Evolutionary conservation across 2,329 filamentous ascomycete species (phyloP), one percentile per base, ranked within the genome.

Genomic region (Talaromyces funiculosus): DNA sequence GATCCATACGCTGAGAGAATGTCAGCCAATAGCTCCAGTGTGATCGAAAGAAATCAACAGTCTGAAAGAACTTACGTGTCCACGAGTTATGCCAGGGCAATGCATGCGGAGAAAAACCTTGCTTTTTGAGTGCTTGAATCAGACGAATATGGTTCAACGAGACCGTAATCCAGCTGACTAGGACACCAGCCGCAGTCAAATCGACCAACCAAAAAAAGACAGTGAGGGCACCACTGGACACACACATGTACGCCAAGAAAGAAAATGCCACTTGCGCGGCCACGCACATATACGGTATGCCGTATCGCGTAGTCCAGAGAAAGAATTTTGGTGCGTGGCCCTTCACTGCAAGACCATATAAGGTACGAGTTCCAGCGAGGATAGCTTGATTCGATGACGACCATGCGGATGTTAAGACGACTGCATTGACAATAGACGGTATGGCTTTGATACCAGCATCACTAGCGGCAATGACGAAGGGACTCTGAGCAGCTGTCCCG

Each of bases 191-290:
- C 0, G 85, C 80, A 0, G 85, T 87, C 89, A 87, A 31, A 68
- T 72, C 69, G 22, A 71, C 60, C 18, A 73, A 62, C 71, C 71
- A 73, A 38, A 67, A 70, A 65, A 91, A 67, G 75, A 89, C 88
- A 2, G 79, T 78, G 35, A 84, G 80, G 22, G 86, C 86, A 31
- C 80, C 82, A 65, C 81, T 82, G 49, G 83, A 86, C 47, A 86
- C 81, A 71, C 88, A 89, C 70, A 92, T 82, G 77, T 87, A 92
- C 0, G 86, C 85, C 3, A 92, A 80, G 8, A 87, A 78, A 24
- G 86, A 85, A 67, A 90, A 81, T 0, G 74, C 72, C 8, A 72
- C 70, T 1, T 79, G 81, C 61, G 78, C 68, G 0, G 73, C 67
- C 16, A 81, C 79, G 38, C 76, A 73, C 62, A 68, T 72, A 67